A percentile compares a stretch with the other conserved stretches of the same genome.
Evolutionary conservation across 352 stramenopile genomes (phyloP).

Genomic region (Phytophthora kernoviae): DNA sequence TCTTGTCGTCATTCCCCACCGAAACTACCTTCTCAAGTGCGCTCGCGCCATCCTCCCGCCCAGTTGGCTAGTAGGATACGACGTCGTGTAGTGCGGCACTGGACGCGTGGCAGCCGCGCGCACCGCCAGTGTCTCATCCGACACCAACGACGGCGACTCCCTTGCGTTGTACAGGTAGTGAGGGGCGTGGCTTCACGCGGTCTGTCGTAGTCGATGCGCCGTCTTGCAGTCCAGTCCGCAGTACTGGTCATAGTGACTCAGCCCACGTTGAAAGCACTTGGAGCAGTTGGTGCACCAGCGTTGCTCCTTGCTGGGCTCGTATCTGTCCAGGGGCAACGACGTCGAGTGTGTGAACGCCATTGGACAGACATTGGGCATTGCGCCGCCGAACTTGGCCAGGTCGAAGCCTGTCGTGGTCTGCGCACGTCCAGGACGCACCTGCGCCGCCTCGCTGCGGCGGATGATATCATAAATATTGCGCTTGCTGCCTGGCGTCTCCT

Average conservation of each 20-base stretch:
- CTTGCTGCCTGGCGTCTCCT: constrained; percentile 37
- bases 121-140: constrained; percentile 21
- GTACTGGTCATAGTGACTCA: constrained; percentile 75
- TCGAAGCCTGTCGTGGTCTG: constrained; percentile 19
- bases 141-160: constrained; percentile 29
- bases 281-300: constrained; percentile 80
- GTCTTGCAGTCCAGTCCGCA: constrained; percentile 78
- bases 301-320: constrained; percentile 71
- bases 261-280: constrained; percentile 74
- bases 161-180: constrained; percentile 22
- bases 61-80: constrained; percentile 5
- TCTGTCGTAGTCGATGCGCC: constrained; percentile 42
- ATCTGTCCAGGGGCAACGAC: constrained; percentile 23
- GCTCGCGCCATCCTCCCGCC: constrained; percentile 3
- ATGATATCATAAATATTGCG: constrained; percentile 64
- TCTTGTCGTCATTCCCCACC: constrained; percentile 10
- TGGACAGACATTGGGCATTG: constrained; percentile 1
- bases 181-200: constrained; percentile 38
- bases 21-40: constrained; percentile 19
- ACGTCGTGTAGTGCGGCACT: constrained; percentile 30
- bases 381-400: constrained; percentile 29
- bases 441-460: constrained; percentile 35
- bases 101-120: constrained; percentile 20
- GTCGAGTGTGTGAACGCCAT: constrained; percentile 18
- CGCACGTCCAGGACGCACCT: constrained; percentile 4